phyloP scores from a whole-genome alignment of 192 early-diverging fungal species.

The Neocallimastix lanati region DNA sequence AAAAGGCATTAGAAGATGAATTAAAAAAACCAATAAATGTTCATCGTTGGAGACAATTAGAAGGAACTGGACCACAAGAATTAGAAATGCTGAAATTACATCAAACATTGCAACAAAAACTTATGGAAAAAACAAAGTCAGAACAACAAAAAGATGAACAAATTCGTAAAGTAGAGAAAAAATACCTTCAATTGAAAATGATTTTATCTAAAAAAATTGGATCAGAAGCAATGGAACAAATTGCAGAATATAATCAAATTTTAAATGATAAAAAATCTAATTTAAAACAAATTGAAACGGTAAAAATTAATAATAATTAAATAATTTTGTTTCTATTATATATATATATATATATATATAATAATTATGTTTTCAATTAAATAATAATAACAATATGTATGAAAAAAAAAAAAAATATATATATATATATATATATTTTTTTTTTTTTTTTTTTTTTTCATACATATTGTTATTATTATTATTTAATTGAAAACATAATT shows the following conservation, averaged over 20 bases:
- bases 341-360: too few species aligned
- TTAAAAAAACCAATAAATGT: slow-evolving; percentile 41
- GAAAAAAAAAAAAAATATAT: too few species aligned
- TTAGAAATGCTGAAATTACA: slow-evolving; percentile 35
- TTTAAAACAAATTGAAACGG: slow-evolving; percentile 35
- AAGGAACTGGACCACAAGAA: slow-evolving; percentile 33
- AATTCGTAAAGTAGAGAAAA: slow-evolving; percentile 28
- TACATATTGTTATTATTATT: too few species aligned
- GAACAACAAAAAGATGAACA: slow-evolving; percentile 22
- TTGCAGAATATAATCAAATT: slow-evolving; percentile 21
- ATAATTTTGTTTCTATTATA: too few species aligned
- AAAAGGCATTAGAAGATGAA: slow-evolving; percentile 44
- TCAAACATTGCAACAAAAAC: slow-evolving; percentile 34
- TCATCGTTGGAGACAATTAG: slow-evolving; percentile 43
- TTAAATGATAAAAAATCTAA: slow-evolving; percentile 36
- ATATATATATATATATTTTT: too few species aligned
- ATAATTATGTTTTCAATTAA: too few species aligned
- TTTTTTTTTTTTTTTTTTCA: too few species aligned
- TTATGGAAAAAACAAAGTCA: slow-evolving; percentile 32
- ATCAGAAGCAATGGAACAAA: slow-evolving; percentile 39
- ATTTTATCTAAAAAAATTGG: slow-evolving; percentile 34
- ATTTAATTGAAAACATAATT: too few species aligned
- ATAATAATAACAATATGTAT: too few species aligned
- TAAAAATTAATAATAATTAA: too few species aligned
- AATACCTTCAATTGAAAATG: slow-evolving; percentile 33